Evolutionary conservation across 2,329 filamentous ascomycete genomes (phyloP).

Genomic region (Diplocarpon mali): DNA sequence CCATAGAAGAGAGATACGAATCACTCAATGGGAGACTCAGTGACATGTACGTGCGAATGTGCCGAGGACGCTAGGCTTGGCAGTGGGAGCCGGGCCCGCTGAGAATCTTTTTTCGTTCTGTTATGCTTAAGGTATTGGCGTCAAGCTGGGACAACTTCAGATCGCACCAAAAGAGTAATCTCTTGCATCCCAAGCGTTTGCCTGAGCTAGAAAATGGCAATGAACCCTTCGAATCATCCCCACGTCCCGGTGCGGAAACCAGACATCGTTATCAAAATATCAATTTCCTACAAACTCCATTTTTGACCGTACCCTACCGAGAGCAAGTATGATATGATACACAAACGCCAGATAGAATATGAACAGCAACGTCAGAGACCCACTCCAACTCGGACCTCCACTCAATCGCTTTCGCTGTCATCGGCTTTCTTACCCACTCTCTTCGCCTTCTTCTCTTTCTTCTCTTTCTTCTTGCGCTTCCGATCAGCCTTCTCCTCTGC

Average conservation of each 20-base stretch:
- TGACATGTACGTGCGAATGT: conserved; percentile 7
- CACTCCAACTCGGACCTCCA: neutral
- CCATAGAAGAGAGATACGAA: too few species aligned
- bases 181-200: too few species aligned
- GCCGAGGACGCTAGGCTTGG: conserved; percentile 5
- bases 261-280: neutral
- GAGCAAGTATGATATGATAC: conserved; percentile 21
- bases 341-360: conserved; percentile 17
- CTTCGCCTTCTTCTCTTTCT: conserved; percentile 39
- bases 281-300: conserved; percentile 13
- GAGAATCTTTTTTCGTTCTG: too few species aligned
- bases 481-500: conserved; percentile 49
- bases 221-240: too few species aligned
- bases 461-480: conserved; percentile 39
- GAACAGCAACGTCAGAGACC: conserved; percentile 9
- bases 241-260: neutral
- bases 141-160: too few species aligned
- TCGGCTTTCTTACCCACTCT: conserved; percentile 31
- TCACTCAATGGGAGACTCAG: too few species aligned
- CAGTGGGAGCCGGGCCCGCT: conserved; percentile 2
- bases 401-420: conserved; percentile 36
- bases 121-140: too few species aligned
- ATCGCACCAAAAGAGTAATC: too few species aligned
- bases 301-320: conserved; percentile 14
- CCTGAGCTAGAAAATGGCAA: too few species aligned